Conservation (phyloP, 83 land plant genomes). For the Thuja plicata region DNA sequence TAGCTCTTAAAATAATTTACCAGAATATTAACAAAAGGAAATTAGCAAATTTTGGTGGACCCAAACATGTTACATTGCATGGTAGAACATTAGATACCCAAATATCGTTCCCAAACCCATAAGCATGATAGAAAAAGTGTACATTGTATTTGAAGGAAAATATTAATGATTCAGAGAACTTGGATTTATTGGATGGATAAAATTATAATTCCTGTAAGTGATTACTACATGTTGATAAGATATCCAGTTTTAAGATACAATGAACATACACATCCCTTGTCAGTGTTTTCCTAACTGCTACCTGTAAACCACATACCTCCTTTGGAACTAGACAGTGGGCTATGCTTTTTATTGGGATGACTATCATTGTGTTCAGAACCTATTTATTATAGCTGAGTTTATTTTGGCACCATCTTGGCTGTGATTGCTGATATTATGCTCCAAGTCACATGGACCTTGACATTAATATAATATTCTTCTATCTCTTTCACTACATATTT, state of each 20-base stretch:
- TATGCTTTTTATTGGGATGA: neutral
- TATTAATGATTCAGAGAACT: neutral
- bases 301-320: neutral
- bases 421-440: neutral
- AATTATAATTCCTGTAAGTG: too few relatives aligned
- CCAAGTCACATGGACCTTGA: neutral
- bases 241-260: neutral
- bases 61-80: neutral
- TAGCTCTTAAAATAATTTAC: neutral
- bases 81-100: neutral
- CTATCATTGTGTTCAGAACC: neutral
- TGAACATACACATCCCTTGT: neutral
- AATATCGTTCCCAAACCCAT: neutral
- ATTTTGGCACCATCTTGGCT: neutral
- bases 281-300: neutral
- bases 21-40: neutral
- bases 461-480: too few relatives aligned
- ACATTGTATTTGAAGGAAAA: neutral
- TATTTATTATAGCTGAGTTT: neutral
- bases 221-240: neutral
- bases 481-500: neutral
- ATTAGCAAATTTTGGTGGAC: neutral
- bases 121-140: neutral
- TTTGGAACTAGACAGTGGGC: neutral
- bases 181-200: neutral